phyloP scores from a whole-genome alignment of 805 yeast genomes.

The Jamesozyma lodderae region DNA sequence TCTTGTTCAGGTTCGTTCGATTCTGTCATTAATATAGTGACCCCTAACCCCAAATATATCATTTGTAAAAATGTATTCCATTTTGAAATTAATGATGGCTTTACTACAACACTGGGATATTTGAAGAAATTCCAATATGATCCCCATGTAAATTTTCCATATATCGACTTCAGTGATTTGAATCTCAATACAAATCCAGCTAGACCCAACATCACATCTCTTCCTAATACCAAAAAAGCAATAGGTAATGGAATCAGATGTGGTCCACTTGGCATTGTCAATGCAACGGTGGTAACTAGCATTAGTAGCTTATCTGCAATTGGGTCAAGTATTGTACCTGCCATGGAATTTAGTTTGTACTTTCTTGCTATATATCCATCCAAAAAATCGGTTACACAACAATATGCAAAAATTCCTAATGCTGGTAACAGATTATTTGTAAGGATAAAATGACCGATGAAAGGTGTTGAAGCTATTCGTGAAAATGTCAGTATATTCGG shows the following conservation, averaged over 20 bases:
- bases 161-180: slow-evolving; percentile 34
- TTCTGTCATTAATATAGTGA: slow-evolving; percentile 30
- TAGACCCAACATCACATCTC: slow-evolving; percentile 66
- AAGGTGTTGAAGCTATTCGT: slow-evolving; percentile 73
- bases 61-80: slow-evolving; percentile 88
- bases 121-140: slow-evolving; percentile 65
- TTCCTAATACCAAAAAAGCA: slow-evolving; percentile 67
- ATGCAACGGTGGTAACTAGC: slow-evolving; percentile 73
- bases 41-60: slow-evolving; percentile 67
- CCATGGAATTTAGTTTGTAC: slow-evolving; percentile 64
- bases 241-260: slow-evolving; percentile 62
- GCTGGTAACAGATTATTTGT: slow-evolving; percentile 57
- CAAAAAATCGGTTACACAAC: slow-evolving; percentile 82
- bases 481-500: slow-evolving; percentile 83
- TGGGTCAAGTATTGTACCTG: slow-evolving; percentile 91
- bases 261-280: slow-evolving; percentile 43
- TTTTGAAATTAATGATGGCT: slow-evolving; percentile 79
- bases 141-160: slow-evolving; percentile 37
- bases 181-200: slow-evolving; percentile 69
- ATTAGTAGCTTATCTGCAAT: slow-evolving; percentile 88
- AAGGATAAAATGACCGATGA: slow-evolving; percentile 71
- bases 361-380: slow-evolving; percentile 89
- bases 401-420: slow-evolving; percentile 64
- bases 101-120: slow-evolving; percentile 78
- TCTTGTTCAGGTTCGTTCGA: slow-evolving; percentile 1